phyloP scores from a whole-genome alignment of 257 asterid genomes.

The Jaltomata sinuosa region DNA sequence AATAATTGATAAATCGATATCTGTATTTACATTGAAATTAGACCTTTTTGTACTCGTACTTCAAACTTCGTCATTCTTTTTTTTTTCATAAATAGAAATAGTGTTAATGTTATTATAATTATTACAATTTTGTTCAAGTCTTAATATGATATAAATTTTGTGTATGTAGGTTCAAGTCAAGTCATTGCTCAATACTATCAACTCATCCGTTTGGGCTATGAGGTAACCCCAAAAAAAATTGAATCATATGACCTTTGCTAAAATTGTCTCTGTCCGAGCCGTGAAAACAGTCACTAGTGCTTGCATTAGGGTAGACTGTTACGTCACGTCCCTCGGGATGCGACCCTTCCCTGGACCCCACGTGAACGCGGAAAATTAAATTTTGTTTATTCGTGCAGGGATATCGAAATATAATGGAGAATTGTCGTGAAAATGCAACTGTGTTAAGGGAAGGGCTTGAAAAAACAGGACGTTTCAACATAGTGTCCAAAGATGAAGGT shows the following conservation, averaged over 20 bases:
- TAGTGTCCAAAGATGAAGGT: conserved; percentile 24
- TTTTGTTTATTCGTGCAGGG: conserved; percentile 1
- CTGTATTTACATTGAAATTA: not conserved
- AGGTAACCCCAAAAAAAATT: not conserved
- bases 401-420: conserved; percentile 22
- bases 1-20: not conserved
- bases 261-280: not conserved
- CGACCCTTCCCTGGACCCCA: too few species aligned
- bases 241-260: too few species aligned
- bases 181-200: conserved; percentile 33
- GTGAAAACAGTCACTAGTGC: not conserved
- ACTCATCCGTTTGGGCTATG: conserved; percentile 26
- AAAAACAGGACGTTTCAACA: conserved; percentile 20
- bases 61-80: not conserved
- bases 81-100: not conserved
- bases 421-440: conserved; percentile 20
- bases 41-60: not conserved
- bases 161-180: conserved; percentile 26
- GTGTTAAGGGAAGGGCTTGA: conserved; percentile 22
- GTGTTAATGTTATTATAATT: not conserved
- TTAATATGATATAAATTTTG: not conserved
- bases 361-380: too few species aligned
- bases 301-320: not conserved
- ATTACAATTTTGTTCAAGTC: not conserved
- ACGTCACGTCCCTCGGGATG: too few species aligned